These are phyloP conservation scores for Olyra latifolia DNA, from an alignment of 176 grass and related monocot species.

Conservation along the genomic window DNA sequence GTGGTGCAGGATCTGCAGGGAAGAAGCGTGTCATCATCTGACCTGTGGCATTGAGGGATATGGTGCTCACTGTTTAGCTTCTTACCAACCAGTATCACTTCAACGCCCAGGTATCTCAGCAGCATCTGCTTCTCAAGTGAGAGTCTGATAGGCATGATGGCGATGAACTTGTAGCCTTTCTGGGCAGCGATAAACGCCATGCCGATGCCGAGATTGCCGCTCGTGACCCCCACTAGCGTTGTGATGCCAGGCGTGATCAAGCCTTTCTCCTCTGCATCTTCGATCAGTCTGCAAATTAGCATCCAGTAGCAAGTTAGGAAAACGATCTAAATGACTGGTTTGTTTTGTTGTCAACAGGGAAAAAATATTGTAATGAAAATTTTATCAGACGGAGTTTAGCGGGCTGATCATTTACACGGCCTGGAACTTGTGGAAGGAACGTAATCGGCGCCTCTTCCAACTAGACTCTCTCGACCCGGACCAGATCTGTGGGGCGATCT, in stretches of 20 bases:
- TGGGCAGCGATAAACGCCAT: slow-evolving; percentile 54
- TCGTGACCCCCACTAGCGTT: slow-evolving; percentile 57
- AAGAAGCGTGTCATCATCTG: slow-evolving; percentile 8
- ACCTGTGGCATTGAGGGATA: not conserved
- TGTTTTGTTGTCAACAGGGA: not conserved
- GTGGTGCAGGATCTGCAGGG: slow-evolving; percentile 67
- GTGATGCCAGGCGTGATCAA: slow-evolving; percentile 71
- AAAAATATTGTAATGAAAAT: too few species aligned
- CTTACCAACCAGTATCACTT: slow-evolving; percentile 78
- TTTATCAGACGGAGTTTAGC: too few species aligned
- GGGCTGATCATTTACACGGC: too few species aligned
- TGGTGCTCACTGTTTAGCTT: not conserved
- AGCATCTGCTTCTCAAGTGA: slow-evolving; percentile 74
- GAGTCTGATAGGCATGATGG: slow-evolving; percentile 57
- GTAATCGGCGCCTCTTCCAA: too few species aligned
- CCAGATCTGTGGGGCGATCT: too few species aligned
- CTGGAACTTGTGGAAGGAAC: too few species aligned
- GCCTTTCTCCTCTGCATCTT: slow-evolving; percentile 87
- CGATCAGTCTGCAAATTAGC: slow-evolving; percentile 65
- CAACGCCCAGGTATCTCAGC: slow-evolving; percentile 66
- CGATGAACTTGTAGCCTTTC: slow-evolving; percentile 79
- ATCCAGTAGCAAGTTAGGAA: not conserved
- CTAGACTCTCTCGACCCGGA: too few species aligned
- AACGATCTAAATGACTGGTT: not conserved
- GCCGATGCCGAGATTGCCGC: slow-evolving; percentile 76